Conservation (phyloP, 1,284 basidiomycete species). For the Cutaneotrichosporon spelunceum region DNA sequence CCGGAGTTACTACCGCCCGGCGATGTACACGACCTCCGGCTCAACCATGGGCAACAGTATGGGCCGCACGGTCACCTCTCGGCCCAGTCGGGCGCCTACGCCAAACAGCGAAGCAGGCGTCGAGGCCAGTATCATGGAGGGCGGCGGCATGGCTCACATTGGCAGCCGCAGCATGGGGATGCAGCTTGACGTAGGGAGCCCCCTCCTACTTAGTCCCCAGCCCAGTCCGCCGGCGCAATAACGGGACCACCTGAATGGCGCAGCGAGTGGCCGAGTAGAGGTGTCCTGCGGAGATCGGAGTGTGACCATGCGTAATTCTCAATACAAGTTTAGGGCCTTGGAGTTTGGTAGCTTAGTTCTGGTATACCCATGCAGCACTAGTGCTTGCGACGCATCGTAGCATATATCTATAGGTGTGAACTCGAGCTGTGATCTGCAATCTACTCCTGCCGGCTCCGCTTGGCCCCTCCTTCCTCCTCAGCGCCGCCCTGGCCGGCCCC, state of each 20-base stretch:
- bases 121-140: conserved; percentile 51
- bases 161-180: conserved; percentile 28
- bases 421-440: background rate
- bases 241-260: background rate
- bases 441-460: background rate
- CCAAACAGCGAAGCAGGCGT: conserved; percentile 25
- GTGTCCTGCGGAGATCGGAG: background rate
- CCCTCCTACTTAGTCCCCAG: conserved; percentile 1
- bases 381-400: background rate
- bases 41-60: conserved; percentile 19
- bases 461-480: background rate
- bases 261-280: background rate
- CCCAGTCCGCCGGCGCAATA: background rate
- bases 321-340: no score
- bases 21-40: conserved; percentile 20
- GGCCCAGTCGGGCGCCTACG: conserved; percentile 10
- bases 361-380: background rate
- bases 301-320: background rate
- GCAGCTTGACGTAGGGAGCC: conserved; percentile 15
- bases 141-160: conserved; percentile 48
- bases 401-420: background rate
- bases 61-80: background rate
- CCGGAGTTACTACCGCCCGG: conserved; percentile 47
- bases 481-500: conserved; percentile 15
- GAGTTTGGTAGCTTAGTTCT: background rate